Evolutionary conservation across 75 land plant species (phyloP), one percentile per base, ranked within the genome.

Genomic region (Pinus albicaulis): DNA sequence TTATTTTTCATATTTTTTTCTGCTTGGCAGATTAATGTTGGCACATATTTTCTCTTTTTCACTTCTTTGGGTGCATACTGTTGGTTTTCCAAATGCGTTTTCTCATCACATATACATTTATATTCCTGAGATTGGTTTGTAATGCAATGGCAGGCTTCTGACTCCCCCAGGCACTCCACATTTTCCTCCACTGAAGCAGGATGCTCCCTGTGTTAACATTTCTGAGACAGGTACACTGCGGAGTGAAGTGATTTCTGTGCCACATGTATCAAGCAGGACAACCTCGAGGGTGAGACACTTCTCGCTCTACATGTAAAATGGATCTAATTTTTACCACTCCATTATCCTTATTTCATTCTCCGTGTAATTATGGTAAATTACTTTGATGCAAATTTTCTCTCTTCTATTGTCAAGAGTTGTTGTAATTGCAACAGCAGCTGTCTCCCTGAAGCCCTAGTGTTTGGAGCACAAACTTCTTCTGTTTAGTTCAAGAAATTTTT

Each of bases 101-200:
- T 57, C 3, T 57, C 58, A 15, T 16, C 20, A 57, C 3, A 16
- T 17, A 57, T 8, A 15, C 20, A 16, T 38, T 14, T 7, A 4
- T 4, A 23, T 16, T 28, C 28, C 36, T 75, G 19, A 22, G 15
- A 59, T 63, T 53, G 63, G 69, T 57, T 52, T 73, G 53, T 57
- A 16, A 64, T 72, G 20, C 56, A 17, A 23, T 55, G 63, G 15
- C 73, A 92, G 93, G 98, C 83, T 95, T 38, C 62, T 95, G 73
- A 95, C 95, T 38, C 98, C 98, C 63, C 98, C 98, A 0, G 92
- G 89, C 15, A 92, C 98, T 20, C 98, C 98, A 24, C 87, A 92
- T 22, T 95, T 90, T 64, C 91, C 89, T 74, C 90, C 92, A 24
- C 74, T 90, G 87, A 95, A 95, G 81, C 85, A 86, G 66, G 95